Base-by-base conservation (phyloP, 257 asterid genomes). In the Gentiana dahurica region DNA sequence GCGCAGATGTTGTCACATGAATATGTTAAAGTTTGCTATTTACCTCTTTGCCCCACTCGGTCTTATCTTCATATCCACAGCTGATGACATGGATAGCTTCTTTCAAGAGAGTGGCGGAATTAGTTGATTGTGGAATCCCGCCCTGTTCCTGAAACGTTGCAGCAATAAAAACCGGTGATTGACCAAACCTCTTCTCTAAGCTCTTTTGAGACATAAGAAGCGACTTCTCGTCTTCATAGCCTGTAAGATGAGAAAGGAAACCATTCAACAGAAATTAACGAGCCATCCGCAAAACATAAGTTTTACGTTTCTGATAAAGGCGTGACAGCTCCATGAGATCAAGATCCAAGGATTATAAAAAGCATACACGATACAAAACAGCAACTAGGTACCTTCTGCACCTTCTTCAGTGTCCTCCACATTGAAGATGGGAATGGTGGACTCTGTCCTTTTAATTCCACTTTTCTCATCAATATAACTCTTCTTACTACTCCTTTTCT, bases 21-120 rank as follows among this genome's bases (percentile, higher is more conserved):
- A 43, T 34, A 35, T 1, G 43, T 12, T 9, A 45, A 34, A 54
- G 12, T 47, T 50, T 43, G 2, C 37, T 36, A 37, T 32, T 46
- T 71, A 91, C 98, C 95, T 87, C 98, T 83, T 85, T 83, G 55
- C 97, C 98, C 98, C 98, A 91, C 63, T 91, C 97, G 1, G 94
- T 79, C 69, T 91, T 91, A 75, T 87, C 97, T 69, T 91, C 98
- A 1, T 87, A 91, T 47, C 98, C 97, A 72, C 98, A 91, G 65
- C 98, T 91, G 55, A 91, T 85, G 60, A 91, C 98, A 66, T 91
- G 98, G 62, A 91, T 91, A 54, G 98, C 98, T 81, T 91, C 98
- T 75, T 83, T 87, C 71, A 91, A 68, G 50, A 85, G 97, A 58
- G 85, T 72, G 52, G 88, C 86, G 0, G 94, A 75, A 77, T 81